These are phyloP conservation scores for Nannochloris sp. DNA, from an alignment of 139 green algal genomes.

Conservation along the genomic window DNA sequence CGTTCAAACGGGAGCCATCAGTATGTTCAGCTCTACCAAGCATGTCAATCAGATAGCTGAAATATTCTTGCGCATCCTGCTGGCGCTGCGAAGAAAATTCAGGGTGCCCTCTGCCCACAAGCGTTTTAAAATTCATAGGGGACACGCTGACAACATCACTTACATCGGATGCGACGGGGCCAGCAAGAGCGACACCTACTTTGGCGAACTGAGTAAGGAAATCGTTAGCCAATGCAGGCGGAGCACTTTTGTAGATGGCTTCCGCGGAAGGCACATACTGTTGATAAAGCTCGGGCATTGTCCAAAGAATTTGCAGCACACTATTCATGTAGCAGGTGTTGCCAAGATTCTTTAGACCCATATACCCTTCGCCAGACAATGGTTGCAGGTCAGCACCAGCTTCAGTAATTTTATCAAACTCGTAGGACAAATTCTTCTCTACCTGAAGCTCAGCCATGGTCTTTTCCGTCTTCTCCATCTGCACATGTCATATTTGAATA, in stretches of 20 bases:
- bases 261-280: constrained; percentile 45
- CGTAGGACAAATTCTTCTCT: constrained; percentile 80
- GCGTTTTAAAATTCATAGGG: constrained; percentile 75
- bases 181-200: constrained; percentile 53
- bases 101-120: constrained; percentile 76
- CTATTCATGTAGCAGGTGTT: constrained; percentile 97
- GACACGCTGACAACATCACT: constrained; percentile 30
- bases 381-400: constrained; percentile 58
- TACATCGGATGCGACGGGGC: constrained; percentile 15
- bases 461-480: constrained; percentile 97
- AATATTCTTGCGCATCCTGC: constrained; percentile 92
- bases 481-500: neutral
- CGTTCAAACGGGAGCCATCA: constrained; percentile 22
- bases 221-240: constrained; percentile 50
- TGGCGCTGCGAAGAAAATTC: constrained; percentile 80
- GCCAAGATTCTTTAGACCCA: constrained; percentile 93
- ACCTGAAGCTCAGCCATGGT: constrained; percentile 90
- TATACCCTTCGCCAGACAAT: constrained; percentile 65
- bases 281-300: constrained; percentile 55
- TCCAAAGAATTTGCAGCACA: constrained; percentile 77
- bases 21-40: constrained; percentile 38
- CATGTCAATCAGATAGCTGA: constrained; percentile 78
- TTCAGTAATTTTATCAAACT: constrained; percentile 92
- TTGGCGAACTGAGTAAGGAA: constrained; percentile 69
- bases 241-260: constrained; percentile 46